phyloP scores from a whole-genome alignment of 2,329 filamentous ascomycete genomes.

The Penicillium sp. region DNA sequence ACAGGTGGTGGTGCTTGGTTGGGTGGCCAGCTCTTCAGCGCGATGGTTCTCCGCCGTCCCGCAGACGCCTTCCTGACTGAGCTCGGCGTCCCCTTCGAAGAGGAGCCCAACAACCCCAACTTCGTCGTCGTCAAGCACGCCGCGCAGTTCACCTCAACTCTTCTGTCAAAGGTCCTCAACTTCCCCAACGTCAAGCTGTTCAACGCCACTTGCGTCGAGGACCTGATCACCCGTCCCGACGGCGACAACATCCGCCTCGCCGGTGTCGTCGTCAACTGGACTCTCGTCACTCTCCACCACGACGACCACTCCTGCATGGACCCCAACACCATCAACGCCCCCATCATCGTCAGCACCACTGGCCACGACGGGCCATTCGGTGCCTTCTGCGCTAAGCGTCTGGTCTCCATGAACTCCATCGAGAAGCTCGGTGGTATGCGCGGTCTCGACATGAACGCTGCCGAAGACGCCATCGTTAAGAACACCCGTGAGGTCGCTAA shows the following conservation, averaged over 20 bases:
- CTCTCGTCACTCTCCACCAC: slow-evolving; percentile 82
- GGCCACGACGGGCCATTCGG: slow-evolving; percentile 91
- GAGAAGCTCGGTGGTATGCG: slow-evolving; percentile 89
- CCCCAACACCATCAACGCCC: slow-evolving; percentile 94
- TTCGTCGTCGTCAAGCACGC: slow-evolving; percentile 95
- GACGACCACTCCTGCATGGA: slow-evolving; percentile 96
- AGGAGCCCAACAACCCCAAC: slow-evolving; percentile 82
- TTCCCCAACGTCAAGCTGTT: slow-evolving; percentile 95
- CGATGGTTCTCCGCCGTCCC: slow-evolving; percentile 94
- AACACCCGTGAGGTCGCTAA: slow-evolving; percentile 84
- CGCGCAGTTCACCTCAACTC: slow-evolving; percentile 84
- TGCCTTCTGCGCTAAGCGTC: slow-evolving; percentile 86
- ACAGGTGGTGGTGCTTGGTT: slow-evolving; percentile 85
- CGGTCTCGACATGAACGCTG: slow-evolving; percentile 86
- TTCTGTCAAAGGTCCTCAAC: slow-evolving; percentile 77
- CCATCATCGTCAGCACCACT: slow-evolving; percentile 83
- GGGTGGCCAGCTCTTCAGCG: slow-evolving; percentile 89
- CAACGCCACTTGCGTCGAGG: slow-evolving; percentile 91
- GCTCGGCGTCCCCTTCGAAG: slow-evolving; percentile 80
- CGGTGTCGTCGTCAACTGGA: slow-evolving; percentile 96
- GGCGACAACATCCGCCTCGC: slow-evolving; percentile 68
- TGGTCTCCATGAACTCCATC: slow-evolving; percentile 83
- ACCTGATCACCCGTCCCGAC: slow-evolving; percentile 78
- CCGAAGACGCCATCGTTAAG: slow-evolving; percentile 93
- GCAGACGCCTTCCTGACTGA: slow-evolving; percentile 82